These are phyloP conservation scores for Coprinopsis cinerea DNA, from an alignment of 768 basidiomycete species.

Conservation along the genomic window DNA sequence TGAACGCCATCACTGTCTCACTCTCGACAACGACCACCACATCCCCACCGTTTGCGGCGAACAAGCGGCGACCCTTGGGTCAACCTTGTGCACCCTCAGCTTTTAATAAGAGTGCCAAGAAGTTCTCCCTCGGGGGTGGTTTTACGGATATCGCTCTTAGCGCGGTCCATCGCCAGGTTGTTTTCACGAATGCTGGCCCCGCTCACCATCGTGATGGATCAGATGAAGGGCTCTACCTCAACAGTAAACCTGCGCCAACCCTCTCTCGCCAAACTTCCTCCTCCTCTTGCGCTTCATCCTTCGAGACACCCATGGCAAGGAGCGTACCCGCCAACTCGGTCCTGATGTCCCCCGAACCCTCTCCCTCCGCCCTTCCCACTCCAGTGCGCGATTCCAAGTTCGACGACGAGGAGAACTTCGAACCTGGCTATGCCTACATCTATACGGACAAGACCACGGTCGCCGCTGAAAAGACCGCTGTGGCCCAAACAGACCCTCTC, in stretches of 20 bases:
- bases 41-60: background rate
- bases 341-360: constrained; percentile 1
- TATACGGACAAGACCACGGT: background rate
- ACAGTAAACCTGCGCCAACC: background rate
- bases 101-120: constrained; percentile 4
- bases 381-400: constrained; percentile 6
- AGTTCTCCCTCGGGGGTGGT: background rate
- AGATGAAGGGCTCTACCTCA: background rate
- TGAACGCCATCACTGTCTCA: constrained; percentile 11
- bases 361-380: background rate
- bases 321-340: constrained; percentile 1
- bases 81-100: background rate
- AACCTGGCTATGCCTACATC: constrained; percentile 12
- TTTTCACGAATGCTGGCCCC: background rate
- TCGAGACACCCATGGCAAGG: constrained; percentile 6
- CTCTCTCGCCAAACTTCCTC: constrained; percentile 5
- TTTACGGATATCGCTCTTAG: constrained; percentile 8
- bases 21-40: constrained; percentile 7
- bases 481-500: background rate
- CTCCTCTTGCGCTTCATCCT: constrained; percentile 8
- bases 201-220: background rate
- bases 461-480: background rate
- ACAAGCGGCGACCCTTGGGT: background rate
- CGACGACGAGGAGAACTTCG: constrained; percentile 5
- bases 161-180: constrained; percentile 4